Percentiles rank a stretch among this genome's conserved stretches.
Conservation (phyloP, 148 eudicot genomes). For the Rhododendron kiyosumense region DNA sequence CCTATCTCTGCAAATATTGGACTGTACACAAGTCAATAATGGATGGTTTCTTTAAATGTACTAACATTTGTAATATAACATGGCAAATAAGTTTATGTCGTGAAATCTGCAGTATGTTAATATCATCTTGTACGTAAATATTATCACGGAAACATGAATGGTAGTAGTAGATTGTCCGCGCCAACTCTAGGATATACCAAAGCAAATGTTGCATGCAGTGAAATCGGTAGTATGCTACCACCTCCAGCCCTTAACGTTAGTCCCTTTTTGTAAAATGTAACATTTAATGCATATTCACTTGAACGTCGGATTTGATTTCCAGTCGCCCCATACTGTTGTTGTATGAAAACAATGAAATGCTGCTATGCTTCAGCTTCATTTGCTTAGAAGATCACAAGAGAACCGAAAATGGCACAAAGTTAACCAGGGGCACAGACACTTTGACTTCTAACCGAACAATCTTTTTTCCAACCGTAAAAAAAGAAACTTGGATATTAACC, state of each 20-base stretch:
- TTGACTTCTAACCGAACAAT: too few relatives aligned
- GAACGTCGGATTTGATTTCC: too few relatives aligned
- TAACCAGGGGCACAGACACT: neutral
- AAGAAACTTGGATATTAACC: too few relatives aligned
- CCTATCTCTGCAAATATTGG: conserved; percentile 98
- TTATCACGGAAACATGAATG: neutral
- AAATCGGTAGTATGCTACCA: neutral
- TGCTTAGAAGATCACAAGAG: neutral
- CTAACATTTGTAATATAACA: neutral
- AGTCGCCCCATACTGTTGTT: neutral
- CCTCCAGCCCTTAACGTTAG: neutral
- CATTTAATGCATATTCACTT: too few relatives aligned
- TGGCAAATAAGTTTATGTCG: neutral
- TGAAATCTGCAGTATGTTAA: neutral
- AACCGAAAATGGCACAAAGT: neutral
- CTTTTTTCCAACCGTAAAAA: too few relatives aligned
- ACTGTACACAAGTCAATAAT: conserved; percentile 38
- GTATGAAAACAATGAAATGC: neutral
- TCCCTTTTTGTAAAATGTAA: neutral
- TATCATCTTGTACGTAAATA: neutral
- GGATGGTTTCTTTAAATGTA: neutral
- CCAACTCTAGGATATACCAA: neutral
- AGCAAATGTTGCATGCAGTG: neutral
- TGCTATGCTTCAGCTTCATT: neutral
- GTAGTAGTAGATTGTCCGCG: neutral